Base-by-base conservation (phyloP, 208 protist species). In the Crithidia brevicula region DNA sequence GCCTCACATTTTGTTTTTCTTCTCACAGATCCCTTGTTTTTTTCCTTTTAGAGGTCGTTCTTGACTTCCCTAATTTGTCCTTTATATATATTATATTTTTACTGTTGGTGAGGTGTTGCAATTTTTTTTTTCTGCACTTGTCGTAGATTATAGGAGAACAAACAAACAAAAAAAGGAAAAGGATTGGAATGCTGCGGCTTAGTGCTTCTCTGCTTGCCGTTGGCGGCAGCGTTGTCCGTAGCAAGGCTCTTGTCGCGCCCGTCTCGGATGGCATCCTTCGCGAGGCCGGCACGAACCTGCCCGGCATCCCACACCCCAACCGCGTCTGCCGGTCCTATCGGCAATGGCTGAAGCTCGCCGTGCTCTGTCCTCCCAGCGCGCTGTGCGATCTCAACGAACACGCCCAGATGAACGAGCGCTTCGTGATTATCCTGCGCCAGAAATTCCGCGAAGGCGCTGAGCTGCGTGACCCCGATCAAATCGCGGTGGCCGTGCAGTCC, bases 401-500 rank as follows among this genome's bases (percentile, higher is more conserved):
- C 65, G 80, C 81, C 2, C 91, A 96, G 62, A 96, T 96, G 91
- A 96, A 96, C 69, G 91, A 96, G 59, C 88, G 88, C 13, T 91
- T 93, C 56, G 80, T 96, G 8, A 88, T 93, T 43, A 94, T 96
- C 47, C 72, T 96, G 45, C 77, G 91, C 3, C 91, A 96, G 63
- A 96, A 93, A 67, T 96, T 96, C 36, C 83, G 86, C 40, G 88
- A 96, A 42, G 85, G 81, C 0, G 63, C 85, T 15, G 91, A 82
- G 70, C 64, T 94, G 49, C 86, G 87, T 9, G 91, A 96, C 43
- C 60, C 91, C 16, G 83, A 94, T 43, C 79, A 92, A 59, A 94
- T 96, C 42, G 82, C 84, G 15, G 82, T 96, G 11, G 86, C 87
- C 16, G 85, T 96, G 33, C 88, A 94, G 58, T 87, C 79, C n/a